Evolutionary conservation across 1,139 yeast genomes (phyloP).

Genomic region (Suhomyces yuchorum): DNA sequence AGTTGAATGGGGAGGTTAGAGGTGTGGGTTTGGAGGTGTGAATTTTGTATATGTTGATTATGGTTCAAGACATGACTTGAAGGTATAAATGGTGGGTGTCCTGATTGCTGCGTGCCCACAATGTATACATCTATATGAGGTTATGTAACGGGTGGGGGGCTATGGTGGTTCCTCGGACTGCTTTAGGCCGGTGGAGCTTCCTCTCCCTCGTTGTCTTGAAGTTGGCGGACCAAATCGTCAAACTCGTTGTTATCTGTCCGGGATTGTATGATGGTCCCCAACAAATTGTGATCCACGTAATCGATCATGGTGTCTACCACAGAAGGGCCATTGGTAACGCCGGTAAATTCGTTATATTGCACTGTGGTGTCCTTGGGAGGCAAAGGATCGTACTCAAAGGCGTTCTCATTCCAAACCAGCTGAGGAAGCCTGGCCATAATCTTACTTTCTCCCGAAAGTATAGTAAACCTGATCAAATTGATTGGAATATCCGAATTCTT

Average conservation of each 20-base stretch:
- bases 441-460: conserved; percentile 68
- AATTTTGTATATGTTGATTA: background rate
- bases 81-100: background rate
- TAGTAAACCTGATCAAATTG: conserved; percentile 65
- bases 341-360: conserved; percentile 33
- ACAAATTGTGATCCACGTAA: conserved; percentile 28
- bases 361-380: conserved; percentile 52
- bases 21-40: too few relatives aligned
- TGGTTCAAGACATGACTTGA: background rate
- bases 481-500: conserved; percentile 44
- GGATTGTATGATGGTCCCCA: conserved; percentile 39
- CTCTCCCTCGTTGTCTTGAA: conserved; percentile 21
- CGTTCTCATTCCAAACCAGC: conserved; percentile 62
- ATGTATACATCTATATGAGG: background rate
- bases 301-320: conserved; percentile 38
- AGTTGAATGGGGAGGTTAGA: background rate
- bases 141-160: too few relatives aligned
- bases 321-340: conserved; percentile 21
- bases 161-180: too few relatives aligned
- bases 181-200: background rate
- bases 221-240: conserved; percentile 28
- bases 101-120: background rate
- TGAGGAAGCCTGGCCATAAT: conserved; percentile 70
- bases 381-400: conserved; percentile 68
- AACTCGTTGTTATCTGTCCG: conserved; percentile 32